Conservation (phyloP, 495 filamentous ascomycete genomes). For the Aspergillus ellipticus region DNA sequence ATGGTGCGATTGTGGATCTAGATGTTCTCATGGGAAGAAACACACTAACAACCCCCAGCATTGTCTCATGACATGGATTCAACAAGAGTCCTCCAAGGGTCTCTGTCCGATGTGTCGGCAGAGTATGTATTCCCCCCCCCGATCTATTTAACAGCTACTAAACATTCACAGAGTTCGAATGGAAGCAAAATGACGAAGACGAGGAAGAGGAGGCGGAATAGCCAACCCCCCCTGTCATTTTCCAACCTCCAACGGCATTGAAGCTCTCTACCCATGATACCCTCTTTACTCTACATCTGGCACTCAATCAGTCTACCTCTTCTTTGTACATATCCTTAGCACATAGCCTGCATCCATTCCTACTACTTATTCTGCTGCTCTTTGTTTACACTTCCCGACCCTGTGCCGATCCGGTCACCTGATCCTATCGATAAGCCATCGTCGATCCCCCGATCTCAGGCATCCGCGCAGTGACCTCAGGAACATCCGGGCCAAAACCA, state of each 20-base stretch:
- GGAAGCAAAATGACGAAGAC: slow-evolving; percentile 51
- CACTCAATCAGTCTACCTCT: neutral
- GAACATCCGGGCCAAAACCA: neutral
- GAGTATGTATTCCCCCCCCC: slow-evolving; percentile 52
- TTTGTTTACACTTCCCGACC: neutral
- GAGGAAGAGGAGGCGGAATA: slow-evolving; percentile 10
- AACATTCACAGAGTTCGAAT: slow-evolving; percentile 62
- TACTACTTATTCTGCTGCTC: neutral
- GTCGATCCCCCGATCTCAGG: neutral
- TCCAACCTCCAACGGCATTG: slow-evolving; percentile 2
- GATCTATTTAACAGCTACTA: slow-evolving; percentile 12
- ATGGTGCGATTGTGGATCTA: slow-evolving; percentile 58
- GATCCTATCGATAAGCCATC: slow-evolving; percentile 19
- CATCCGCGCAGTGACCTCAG: neutral
- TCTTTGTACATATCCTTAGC: slow-evolving; percentile 1
- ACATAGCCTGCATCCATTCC: neutral
- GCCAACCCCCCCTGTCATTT: neutral
- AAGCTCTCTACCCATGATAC: slow-evolving; percentile 16
- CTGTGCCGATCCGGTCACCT: slow-evolving; percentile 4
- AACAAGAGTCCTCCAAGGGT: slow-evolving; percentile 88
- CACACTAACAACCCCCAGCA: slow-evolving; percentile 53
- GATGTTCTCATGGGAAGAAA: slow-evolving; percentile 17
- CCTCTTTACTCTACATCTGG: slow-evolving; percentile 1
- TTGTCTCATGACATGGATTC: slow-evolving; percentile 93
- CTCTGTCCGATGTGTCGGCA: slow-evolving; percentile 98